A percentile compares a stretch with the other conserved stretches of the same genome.
phyloP scores from a whole-genome alignment of 805 yeast species.

The Nakazawaea laoshanensis region DNA sequence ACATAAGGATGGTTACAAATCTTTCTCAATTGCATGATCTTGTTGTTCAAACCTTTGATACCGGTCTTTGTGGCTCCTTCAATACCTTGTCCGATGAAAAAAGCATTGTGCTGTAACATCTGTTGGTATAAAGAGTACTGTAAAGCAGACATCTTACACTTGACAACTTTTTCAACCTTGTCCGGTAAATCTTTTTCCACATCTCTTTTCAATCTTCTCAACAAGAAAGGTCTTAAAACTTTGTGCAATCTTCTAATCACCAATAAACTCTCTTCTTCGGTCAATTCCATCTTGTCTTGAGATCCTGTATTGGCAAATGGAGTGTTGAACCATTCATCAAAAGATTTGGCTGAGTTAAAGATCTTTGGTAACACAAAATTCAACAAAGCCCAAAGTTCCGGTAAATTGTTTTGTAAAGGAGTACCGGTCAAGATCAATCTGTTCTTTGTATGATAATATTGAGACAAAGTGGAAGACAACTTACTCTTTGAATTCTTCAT shows the following conservation, averaged over 20 bases:
- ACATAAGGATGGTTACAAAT: constrained; percentile 86
- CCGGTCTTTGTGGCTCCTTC: constrained; percentile 57
- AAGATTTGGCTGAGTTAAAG: constrained; percentile 78
- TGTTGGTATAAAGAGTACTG: constrained; percentile 68
- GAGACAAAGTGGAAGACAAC: constrained; percentile 60
- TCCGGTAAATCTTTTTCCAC: constrained; percentile 83
- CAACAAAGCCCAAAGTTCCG: constrained; percentile 79
- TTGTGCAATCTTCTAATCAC: constrained; percentile 80
- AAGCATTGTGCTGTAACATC: constrained; percentile 62
- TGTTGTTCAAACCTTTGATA: constrained; percentile 70
- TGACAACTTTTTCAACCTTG: constrained; percentile 74
- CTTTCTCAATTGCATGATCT: constrained; percentile 78
- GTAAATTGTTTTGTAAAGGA: constrained; percentile 76
- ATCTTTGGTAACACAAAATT: constrained; percentile 79
- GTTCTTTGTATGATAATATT: constrained; percentile 65
- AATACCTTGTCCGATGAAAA: constrained; percentile 55
- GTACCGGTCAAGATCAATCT: constrained; percentile 83
- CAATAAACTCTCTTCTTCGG: constrained; percentile 80
- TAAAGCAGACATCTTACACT: constrained; percentile 68
- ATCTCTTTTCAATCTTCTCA: constrained; percentile 79
- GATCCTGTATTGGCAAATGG: constrained; percentile 82
- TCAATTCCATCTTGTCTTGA: constrained; percentile 70
- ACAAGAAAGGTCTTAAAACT: constrained; percentile 75
- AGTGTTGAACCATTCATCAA: constrained; percentile 86
- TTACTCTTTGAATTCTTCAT: constrained; percentile 77